A percentile compares a stretch with the other conserved stretches of the same genome.
These are phyloP conservation scores for Colletotrichum magnum DNA, from an alignment of 2,329 filamentous ascomycete species.

Conservation along the genomic window DNA sequence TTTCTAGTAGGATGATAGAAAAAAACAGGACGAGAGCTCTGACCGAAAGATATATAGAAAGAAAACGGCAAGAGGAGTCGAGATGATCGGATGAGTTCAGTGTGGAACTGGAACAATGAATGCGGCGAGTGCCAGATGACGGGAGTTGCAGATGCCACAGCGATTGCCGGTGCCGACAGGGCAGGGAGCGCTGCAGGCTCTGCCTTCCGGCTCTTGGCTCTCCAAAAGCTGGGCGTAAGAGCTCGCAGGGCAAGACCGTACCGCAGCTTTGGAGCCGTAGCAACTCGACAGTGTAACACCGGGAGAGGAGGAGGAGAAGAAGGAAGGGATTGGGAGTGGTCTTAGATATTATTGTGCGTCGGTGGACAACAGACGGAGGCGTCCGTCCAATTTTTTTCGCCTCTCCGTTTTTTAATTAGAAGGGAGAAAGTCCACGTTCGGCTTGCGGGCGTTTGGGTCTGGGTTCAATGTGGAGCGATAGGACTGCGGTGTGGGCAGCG, in stretches of 20 bases:
- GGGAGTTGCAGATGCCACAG: constrained; percentile 21
- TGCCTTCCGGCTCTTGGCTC: constrained; percentile 23
- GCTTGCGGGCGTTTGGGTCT: constrained; percentile 31
- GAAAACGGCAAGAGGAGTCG: constrained; percentile 14
- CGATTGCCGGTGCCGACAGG: constrained; percentile 24
- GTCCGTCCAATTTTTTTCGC: constrained; percentile 24
- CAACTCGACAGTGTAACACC: background rate
- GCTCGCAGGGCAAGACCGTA: no score
- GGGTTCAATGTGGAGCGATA: constrained; percentile 26
- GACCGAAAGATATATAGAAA: background rate
- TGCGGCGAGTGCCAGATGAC: constrained; percentile 20
- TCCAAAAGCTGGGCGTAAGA: background rate
- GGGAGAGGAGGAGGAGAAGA: background rate
- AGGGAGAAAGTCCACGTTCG: constrained; percentile 16
- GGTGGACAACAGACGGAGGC: constrained; percentile 10
- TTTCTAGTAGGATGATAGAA: background rate
- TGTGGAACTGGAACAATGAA: constrained; percentile 13
- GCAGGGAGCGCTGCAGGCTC: constrained; percentile 9
- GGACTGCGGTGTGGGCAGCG: no score
- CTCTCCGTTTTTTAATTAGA: constrained; percentile 23
- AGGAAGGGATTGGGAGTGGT: background rate
- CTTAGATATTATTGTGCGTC: constrained; percentile 28
- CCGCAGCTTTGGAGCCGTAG: background rate
- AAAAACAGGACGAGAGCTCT: background rate
- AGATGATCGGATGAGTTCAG: constrained; percentile 26